Base-by-base conservation (phyloP, 2,329 filamentous ascomycete genomes). In the Stagonosporopsis cucurbitacearum region DNA sequence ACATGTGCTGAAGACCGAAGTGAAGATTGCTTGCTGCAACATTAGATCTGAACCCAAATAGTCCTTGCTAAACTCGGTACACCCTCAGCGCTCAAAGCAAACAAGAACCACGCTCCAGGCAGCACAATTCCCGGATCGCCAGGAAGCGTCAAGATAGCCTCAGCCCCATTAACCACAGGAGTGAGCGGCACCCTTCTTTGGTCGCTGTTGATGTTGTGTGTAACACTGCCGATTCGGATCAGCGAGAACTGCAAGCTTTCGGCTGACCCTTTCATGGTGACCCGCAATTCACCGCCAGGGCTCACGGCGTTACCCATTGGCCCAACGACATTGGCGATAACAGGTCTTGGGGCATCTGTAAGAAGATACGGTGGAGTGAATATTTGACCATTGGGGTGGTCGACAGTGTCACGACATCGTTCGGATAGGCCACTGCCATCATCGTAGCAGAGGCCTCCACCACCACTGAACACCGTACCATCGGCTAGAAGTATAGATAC, bases 171-270 rank as follows among this genome's bases (percentile, higher is more conserved):
- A 4, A 52, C 22, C 1, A 46, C 20, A 26, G 51, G 42, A 12
- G 50, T 39, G 4, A 66, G 51, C n/a, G 62, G 61, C 4, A 66
- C 44, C 6, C 61, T 57, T 19, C 63, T 32, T 57, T 69, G 65
- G 33, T 67, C 60, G 19, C 28, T 66, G 37, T 69, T 69, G n/a
- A 65, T 52, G 17, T 43, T 32, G 30, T 65, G 39, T 67, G 66
- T 69, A 1, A 65, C 63, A 32, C 56, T 65, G 19, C 62, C 64
- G 15, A 69, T 67, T 4, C 63, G 50, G 19, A 65, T 52, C 7
- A 32, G 7, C 30, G 30, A 32, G 30, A 32, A 32, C 6, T 32
- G 30, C 13, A 32, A n/a, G 13, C 30, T 15, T 8, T 32, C 30
- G 1, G 13, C 30, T 6, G 30, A 32, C 13, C 30, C 13, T 32